Base-by-base conservation (phyloP, 2,329 filamentous ascomycete species). In the Trichophyton benhamiae region DNA sequence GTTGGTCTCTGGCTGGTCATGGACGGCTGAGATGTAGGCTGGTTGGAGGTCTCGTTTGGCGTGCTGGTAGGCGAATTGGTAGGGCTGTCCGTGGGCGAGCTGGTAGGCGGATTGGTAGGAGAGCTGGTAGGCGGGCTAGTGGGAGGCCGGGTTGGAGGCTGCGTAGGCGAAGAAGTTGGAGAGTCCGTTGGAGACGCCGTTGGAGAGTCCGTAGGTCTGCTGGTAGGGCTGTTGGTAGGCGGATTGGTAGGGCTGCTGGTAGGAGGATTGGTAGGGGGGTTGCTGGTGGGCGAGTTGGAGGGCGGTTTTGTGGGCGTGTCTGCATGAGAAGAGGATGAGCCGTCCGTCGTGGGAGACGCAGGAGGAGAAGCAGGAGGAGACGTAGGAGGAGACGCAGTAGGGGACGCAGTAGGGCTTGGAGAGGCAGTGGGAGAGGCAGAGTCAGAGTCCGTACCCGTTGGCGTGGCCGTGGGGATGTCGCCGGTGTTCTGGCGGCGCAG, bases 401-500 rank as follows among this genome's bases (percentile, higher is more conserved):
- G 58, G 13, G 41, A n/a, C 13, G n/a, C n/a, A 22, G 61, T 33
- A n/a, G 59, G 27, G 27, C 27, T 30, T 7, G 27, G 46, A n/a
- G 60, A 30, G 6, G 25, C 49, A 30, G 49, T 60, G 0, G 22
- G 53, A 8, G 61, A n/a, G 6, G 41, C 55, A 15, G 61, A 49
- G n/a, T 44, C 17, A 52, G 46, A 25, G 27, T 20, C 22, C 49
- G 49, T 53, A 53, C 49, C 38, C 17, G 61, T 57, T 5, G 53
- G 44, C 20, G 61, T 63, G 17, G 57, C 58, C n/a, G 59, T 58
- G 20, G 64, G 58, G 13, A 59, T 46, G n/a, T 46, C 59, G 36
- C 49, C 63, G 55, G 59, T 62, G 22, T 58, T 57, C 41, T 65
- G 63, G 13, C 63, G 13, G 33, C 63, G 60, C 59, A 63, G 55